These are phyloP conservation scores for Scedosporium dehoogii DNA, from an alignment of 2,329 filamentous ascomycete genomes.

Conservation along the genomic window DNA sequence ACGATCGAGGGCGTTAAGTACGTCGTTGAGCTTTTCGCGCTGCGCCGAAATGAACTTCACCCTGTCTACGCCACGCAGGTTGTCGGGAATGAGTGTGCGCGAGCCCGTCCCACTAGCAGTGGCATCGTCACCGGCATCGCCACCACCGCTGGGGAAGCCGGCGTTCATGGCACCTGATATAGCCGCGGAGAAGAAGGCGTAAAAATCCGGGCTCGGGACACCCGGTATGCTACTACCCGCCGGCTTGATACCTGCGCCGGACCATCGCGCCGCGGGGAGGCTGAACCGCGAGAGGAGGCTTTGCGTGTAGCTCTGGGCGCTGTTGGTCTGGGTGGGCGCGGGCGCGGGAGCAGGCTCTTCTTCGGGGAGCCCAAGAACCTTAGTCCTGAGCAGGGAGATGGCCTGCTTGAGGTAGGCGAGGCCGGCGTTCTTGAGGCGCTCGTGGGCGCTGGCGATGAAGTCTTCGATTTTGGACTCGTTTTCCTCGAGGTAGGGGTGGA, in stretches of 20 bases:
- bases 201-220: constrained; percentile 54
- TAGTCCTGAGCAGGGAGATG: constrained; percentile 63
- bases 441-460: constrained; percentile 74
- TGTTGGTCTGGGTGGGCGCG: constrained; percentile 29
- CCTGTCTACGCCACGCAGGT: constrained; percentile 54
- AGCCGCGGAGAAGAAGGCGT: constrained; percentile 65
- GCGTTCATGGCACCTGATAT: constrained; percentile 52
- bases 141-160: constrained; percentile 15
- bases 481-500: constrained; percentile 79
- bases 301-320: constrained; percentile 60
- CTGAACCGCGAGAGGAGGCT: constrained; percentile 77
- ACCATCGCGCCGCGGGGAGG: constrained; percentile 59
- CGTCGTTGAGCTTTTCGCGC: constrained; percentile 63
- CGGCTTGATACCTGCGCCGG: constrained; percentile 21
- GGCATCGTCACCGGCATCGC: constrained; percentile 7
- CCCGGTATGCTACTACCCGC: constrained; percentile 23
- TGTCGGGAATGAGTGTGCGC: constrained; percentile 57
- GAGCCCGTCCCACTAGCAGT: constrained; percentile 15
- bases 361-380: constrained; percentile 68
- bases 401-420: constrained; percentile 63
- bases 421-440: constrained; percentile 65
- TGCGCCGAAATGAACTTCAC: constrained; percentile 69
- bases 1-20: constrained; percentile 68
- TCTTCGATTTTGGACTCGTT: constrained; percentile 87
- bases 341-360: constrained; percentile 25